A percentile compares a stretch with the other conserved stretches of the same genome.
phyloP scores from a whole-genome alignment of 1,139 yeast species.

The Pichia sp. region DNA sequence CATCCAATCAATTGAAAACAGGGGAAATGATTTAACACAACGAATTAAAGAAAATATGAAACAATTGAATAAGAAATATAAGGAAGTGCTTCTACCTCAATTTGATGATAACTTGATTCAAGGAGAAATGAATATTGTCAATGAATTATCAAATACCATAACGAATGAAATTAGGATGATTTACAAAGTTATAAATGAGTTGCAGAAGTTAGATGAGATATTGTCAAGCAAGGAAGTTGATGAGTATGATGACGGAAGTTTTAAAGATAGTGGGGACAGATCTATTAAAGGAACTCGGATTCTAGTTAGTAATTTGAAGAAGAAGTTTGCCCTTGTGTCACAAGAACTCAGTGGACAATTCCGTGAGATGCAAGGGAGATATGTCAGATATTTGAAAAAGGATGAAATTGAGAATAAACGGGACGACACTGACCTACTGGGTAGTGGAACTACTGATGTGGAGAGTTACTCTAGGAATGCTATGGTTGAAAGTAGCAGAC shows the following conservation, averaged over 20 bases:
- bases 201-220: constrained; percentile 23
- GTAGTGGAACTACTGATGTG: constrained; percentile 10
- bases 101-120: constrained; percentile 52
- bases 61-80: constrained; percentile 64
- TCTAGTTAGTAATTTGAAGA: constrained; percentile 76
- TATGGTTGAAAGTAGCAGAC: constrained; percentile 26
- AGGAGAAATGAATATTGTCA: constrained; percentile 41
- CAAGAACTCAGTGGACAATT: constrained; percentile 75
- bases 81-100: constrained; percentile 80
- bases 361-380: constrained; percentile 82
- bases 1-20: constrained; percentile 16
- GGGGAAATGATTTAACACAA: constrained; percentile 15
- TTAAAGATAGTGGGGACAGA: constrained; percentile 4
- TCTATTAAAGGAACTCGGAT: constrained; percentile 25
- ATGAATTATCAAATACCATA: constrained; percentile 65
- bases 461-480: constrained; percentile 25
- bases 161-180: constrained; percentile 73
- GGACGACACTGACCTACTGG: neutral
- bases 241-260: constrained; percentile 31
- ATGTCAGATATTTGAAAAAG: constrained; percentile 68
- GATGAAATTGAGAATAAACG: constrained; percentile 42
- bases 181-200: constrained; percentile 61
- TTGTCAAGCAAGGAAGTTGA: constrained; percentile 37
- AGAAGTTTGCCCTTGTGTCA: constrained; percentile 77
- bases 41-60: constrained; percentile 36